phyloP scores from a whole-genome alignment of 176 grass and related monocot genomes.

The Hsuehochloa calcarea region DNA sequence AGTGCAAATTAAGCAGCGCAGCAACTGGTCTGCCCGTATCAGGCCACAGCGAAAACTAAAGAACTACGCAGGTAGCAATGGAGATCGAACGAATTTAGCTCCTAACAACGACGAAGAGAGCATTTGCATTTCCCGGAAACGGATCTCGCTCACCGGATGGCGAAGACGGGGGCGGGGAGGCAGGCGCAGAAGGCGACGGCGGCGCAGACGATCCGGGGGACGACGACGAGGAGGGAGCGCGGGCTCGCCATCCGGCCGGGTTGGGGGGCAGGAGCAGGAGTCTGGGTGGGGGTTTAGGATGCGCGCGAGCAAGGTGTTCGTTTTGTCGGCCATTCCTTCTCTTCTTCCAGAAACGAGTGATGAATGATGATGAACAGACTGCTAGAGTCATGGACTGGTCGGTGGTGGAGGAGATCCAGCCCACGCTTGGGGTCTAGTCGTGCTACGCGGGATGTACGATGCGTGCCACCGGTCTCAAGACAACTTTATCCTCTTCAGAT shows the following conservation, averaged over 20 bases:
- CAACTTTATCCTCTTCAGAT: no score
- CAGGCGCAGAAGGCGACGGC: not conserved
- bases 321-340: no score
- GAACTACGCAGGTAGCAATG: not conserved
- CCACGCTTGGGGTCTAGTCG: no score
- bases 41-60: not conserved
- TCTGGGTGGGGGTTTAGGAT: no score
- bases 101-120: not conserved
- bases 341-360: no score
- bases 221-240: not conserved
- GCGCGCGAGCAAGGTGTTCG: no score
- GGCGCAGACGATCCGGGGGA: not conserved
- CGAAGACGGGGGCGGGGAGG: slow-evolving; percentile 7
- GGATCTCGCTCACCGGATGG: slow-evolving; percentile 53
- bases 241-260: not conserved
- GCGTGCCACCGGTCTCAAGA: no score
- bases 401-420: no score
- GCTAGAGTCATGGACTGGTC: no score
- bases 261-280: not conserved
- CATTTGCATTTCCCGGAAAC: not conserved
- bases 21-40: not conserved
- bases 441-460: no score
- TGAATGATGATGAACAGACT: no score
- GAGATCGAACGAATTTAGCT: not conserved
- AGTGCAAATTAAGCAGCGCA: not conserved